Conservation (phyloP, 371 early-diverging fungal genomes). For the Syncephalis fuscata region DNA sequence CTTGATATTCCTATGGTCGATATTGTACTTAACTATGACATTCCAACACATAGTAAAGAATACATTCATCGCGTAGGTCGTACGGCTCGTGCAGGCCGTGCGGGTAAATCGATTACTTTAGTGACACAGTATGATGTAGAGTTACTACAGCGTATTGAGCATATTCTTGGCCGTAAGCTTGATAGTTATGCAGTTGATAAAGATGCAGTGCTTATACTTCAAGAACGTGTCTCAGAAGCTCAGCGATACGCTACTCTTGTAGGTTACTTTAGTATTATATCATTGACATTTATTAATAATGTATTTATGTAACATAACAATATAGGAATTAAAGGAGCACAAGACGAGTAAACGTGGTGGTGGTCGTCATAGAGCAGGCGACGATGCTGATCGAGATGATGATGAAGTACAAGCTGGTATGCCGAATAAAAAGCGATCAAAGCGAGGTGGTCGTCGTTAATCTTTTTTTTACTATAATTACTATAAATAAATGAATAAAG, state of each 20-base stretch:
- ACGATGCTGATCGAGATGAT: constrained; percentile 3
- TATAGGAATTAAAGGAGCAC: too few relatives aligned
- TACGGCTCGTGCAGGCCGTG: constrained; percentile 89
- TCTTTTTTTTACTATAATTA: too few relatives aligned
- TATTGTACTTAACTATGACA: constrained; percentile 91
- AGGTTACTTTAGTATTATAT: background rate
- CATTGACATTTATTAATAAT: too few relatives aligned
- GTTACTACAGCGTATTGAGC: constrained; percentile 83
- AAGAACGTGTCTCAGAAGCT: constrained; percentile 88
- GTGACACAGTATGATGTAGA: constrained; percentile 97
- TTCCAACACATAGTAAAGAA: constrained; percentile 84
- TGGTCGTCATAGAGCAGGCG: constrained; percentile 1
- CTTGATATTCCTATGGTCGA: constrained; percentile 96
- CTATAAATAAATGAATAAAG: too few relatives aligned
- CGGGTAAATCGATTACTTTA: constrained; percentile 88
- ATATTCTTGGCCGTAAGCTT: constrained; percentile 71
- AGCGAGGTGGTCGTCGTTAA: background rate
- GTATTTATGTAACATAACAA: background rate
- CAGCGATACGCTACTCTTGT: constrained; percentile 50
- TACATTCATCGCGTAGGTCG: constrained; percentile 97
- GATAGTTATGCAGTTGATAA: constrained; percentile 68
- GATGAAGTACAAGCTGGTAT: constrained; percentile 2
- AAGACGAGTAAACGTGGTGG: background rate
- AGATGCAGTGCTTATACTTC: constrained; percentile 70
- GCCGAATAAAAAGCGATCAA: background rate